Conservation (phyloP, 2,329 filamentous ascomycete genomes). For the Phialocephala subalpina region DNA sequence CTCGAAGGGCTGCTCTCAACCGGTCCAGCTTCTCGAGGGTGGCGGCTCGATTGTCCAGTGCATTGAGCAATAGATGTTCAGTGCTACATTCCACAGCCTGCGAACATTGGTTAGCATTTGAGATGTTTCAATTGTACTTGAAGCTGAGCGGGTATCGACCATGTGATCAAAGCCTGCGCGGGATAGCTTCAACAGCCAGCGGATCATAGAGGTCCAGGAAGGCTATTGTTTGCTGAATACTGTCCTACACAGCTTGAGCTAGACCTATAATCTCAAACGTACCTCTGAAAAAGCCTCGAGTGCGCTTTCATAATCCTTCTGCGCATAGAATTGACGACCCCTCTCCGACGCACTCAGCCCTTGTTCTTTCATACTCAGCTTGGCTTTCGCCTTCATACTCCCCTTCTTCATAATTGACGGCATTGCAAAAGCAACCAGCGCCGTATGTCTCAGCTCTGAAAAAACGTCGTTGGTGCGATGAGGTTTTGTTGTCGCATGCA, state of each 20-base stretch:
- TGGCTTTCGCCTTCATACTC: neutral
- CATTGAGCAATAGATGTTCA: slow-evolving; percentile 38
- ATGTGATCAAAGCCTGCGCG: neutral
- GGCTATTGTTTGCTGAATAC: no score
- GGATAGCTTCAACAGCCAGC: neutral
- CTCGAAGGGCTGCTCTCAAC: slow-evolving; percentile 39
- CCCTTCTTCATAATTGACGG: neutral
- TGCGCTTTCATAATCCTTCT: slow-evolving; percentile 40
- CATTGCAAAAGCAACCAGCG: neutral
- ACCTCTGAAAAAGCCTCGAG: slow-evolving; percentile 40
- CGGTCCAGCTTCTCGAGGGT: slow-evolving; percentile 43
- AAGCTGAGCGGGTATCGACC: neutral
- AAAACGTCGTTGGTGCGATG: neutral
- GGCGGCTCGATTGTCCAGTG: slow-evolving; percentile 46
- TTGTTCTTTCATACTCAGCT: slow-evolving; percentile 28
- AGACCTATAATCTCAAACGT: slow-evolving; percentile 8
- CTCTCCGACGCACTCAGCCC: slow-evolving; percentile 38
- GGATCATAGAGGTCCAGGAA: neutral
- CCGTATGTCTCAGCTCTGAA: neutral
- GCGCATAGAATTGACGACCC: slow-evolving; percentile 41
- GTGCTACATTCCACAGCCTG: slow-evolving; percentile 39
- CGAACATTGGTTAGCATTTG: slow-evolving; percentile 15
- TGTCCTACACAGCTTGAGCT: no score
- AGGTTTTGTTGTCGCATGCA: neutral
- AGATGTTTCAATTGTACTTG: neutral